Percentiles rank a stretch among this genome's conserved stretches.
Conservation (phyloP, 352 stramenopile species). For the Pythium sukuiense region DNA sequence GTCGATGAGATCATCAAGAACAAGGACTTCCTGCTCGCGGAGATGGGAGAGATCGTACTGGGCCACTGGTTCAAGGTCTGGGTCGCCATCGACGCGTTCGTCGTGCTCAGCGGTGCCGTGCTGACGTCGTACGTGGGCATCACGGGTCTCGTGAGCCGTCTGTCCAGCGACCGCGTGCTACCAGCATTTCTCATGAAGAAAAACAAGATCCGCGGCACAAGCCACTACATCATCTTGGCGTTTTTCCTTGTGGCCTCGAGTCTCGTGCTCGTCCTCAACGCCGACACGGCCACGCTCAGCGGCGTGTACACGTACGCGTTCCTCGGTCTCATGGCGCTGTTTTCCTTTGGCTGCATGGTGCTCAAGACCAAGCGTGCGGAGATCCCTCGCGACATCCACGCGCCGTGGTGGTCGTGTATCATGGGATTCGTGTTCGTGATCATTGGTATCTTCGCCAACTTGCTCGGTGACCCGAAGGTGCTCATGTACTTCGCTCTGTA, state of each 20-base stretch:
- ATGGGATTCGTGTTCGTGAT: slow-evolving; percentile 68
- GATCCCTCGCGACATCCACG: slow-evolving; percentile 83
- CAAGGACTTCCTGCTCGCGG: slow-evolving; percentile 54
- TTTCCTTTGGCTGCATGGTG: slow-evolving; percentile 89
- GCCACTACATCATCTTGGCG: slow-evolving; percentile 67
- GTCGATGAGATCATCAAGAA: slow-evolving; percentile 53
- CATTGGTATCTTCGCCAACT: slow-evolving; percentile 59
- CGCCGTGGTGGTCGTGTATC: slow-evolving; percentile 81
- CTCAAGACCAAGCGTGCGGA: slow-evolving; percentile 92
- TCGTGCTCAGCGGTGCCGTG: slow-evolving; percentile 75
- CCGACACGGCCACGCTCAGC: slow-evolving; percentile 72
- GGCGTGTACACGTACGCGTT: slow-evolving; percentile 93
- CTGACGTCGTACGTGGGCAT: slow-evolving; percentile 85
- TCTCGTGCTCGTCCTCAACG: slow-evolving; percentile 59
- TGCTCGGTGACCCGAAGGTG: slow-evolving; percentile 71
- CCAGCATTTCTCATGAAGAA: slow-evolving; percentile 37
- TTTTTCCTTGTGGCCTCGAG: slow-evolving; percentile 54
- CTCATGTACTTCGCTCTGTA: slow-evolving; percentile 86
- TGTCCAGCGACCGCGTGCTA: slow-evolving; percentile 59
- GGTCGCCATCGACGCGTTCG: slow-evolving; percentile 72
- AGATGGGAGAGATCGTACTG: slow-evolving; percentile 54
- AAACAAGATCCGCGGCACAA: slow-evolving; percentile 54
- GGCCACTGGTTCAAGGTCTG: slow-evolving; percentile 44
- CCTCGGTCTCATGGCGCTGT: slow-evolving; percentile 90
- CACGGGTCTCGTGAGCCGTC: slow-evolving; percentile 57